Conservation (phyloP, 441 rosid species). For the Isatis lusitanica region DNA sequence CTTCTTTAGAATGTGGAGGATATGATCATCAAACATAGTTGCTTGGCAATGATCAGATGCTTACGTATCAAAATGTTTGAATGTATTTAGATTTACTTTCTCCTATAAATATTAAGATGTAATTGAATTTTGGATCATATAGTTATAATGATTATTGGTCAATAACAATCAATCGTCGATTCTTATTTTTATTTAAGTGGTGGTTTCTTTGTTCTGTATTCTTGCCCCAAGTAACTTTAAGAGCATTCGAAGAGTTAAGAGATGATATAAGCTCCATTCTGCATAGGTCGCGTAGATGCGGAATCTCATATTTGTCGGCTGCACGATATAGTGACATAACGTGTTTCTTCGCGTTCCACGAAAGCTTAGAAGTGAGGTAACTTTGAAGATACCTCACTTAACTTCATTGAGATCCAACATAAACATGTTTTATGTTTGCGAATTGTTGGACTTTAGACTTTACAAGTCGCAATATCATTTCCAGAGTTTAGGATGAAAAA, state of each 20-base stretch:
- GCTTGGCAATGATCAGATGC: neutral
- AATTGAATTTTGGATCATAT: neutral
- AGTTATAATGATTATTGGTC: no score
- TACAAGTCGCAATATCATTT: no score
- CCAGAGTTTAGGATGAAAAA: no score
- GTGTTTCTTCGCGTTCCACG: constrained; percentile 38
- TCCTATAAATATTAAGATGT: neutral
- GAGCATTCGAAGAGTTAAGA: neutral
- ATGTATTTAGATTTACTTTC: neutral
- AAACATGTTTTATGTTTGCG: no score
- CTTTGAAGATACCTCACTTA: no score
- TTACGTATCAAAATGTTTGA: neutral
- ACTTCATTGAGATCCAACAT: no score
- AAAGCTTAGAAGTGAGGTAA: no score
- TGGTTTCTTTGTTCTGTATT: no score
- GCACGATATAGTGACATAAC: constrained; percentile 45
- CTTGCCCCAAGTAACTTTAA: neutral
- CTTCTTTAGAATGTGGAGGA: neutral
- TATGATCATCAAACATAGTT: constrained; percentile 5
- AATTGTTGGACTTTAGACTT: no score
- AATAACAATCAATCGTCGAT: no score
- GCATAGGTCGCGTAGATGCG: constrained; percentile 4
- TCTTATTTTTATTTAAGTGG: no score
- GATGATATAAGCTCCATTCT: neutral
- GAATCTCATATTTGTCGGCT: constrained; percentile 30